phyloP scores from a whole-genome alignment of 2,329 filamentous ascomycete species.

The Pseudogymnoascus sp. region DNA sequence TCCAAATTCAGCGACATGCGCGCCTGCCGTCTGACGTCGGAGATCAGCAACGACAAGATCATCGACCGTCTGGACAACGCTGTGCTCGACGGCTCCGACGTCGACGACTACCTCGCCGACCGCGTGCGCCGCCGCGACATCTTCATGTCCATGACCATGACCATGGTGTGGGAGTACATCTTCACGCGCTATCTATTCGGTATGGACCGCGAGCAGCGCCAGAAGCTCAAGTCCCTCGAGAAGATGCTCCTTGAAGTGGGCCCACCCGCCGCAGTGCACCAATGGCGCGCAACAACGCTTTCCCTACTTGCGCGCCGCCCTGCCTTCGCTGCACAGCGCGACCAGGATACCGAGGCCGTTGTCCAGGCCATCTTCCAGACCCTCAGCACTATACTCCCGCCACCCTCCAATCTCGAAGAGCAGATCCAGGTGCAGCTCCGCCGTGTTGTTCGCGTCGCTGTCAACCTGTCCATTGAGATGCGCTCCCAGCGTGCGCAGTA shows the following conservation, averaged over 20 bases:
- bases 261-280: constrained; percentile 78
- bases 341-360: constrained; percentile 90
- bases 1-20: constrained; percentile 95
- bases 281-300: constrained; percentile 93
- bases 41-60: constrained; percentile 85
- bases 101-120: constrained; percentile 79
- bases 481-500: constrained; percentile 93
- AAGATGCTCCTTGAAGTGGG: constrained; percentile 86
- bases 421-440: constrained; percentile 78
- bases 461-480: constrained; percentile 91
- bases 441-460: constrained; percentile 80
- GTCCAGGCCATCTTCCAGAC: constrained; percentile 83
- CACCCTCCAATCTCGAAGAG: constrained; percentile 68
- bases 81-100: constrained; percentile 87
- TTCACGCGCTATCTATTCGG: constrained; percentile 97
- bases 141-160: constrained; percentile 98
- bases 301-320: constrained; percentile 76
- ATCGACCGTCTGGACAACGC: constrained; percentile 91
- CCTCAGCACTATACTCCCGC: constrained; percentile 74
- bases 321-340: constrained; percentile 72
- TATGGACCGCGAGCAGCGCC: constrained; percentile 94
- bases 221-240: constrained; percentile 93
- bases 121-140: constrained; percentile 83
- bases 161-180: constrained; percentile 98
- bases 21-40: constrained; percentile 70